Conservation (phyloP, 202 grass and related monocot species). For the Zoysia matrella region DNA sequence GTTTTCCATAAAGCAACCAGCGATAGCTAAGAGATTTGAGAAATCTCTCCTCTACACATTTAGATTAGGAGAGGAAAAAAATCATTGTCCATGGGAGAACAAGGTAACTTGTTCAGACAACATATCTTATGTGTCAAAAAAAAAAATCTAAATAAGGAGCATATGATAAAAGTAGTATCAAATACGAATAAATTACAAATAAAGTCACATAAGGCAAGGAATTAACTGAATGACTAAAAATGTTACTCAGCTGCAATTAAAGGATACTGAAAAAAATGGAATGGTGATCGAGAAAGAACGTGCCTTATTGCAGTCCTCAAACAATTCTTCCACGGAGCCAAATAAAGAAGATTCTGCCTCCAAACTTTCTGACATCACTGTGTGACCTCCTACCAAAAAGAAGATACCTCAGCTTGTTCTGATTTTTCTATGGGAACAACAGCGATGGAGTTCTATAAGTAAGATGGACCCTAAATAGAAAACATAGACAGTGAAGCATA, state of each 20-base stretch:
- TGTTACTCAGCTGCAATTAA: background rate
- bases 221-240: slow-evolving; percentile 1
- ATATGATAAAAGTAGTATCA: background rate
- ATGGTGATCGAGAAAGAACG: slow-evolving; percentile 37
- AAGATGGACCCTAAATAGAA: slow-evolving; percentile 38
- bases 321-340: too few relatives aligned
- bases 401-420: too few relatives aligned
- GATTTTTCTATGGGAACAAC: too few relatives aligned
- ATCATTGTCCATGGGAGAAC: background rate
- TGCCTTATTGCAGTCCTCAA: too few relatives aligned
- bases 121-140: slow-evolving; percentile 2
- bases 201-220: slow-evolving; percentile 5
- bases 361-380: too few relatives aligned
- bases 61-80: background rate
- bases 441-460: slow-evolving; percentile 53
- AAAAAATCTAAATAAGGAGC: background rate
- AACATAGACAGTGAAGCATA: slow-evolving; percentile 17
- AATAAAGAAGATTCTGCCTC: too few relatives aligned
- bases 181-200: background rate
- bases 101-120: background rate
- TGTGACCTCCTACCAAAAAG: too few relatives aligned
- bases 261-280: slow-evolving; percentile 13
- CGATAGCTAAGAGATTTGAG: slow-evolving; percentile 20
- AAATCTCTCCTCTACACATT: background rate
- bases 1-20: slow-evolving; percentile 21